A percentile compares a stretch with the other conserved stretches of the same genome.
These are phyloP conservation scores for Cystobasidium ongulense DNA, from an alignment of 768 basidiomycete species.

Conservation along the genomic window DNA sequence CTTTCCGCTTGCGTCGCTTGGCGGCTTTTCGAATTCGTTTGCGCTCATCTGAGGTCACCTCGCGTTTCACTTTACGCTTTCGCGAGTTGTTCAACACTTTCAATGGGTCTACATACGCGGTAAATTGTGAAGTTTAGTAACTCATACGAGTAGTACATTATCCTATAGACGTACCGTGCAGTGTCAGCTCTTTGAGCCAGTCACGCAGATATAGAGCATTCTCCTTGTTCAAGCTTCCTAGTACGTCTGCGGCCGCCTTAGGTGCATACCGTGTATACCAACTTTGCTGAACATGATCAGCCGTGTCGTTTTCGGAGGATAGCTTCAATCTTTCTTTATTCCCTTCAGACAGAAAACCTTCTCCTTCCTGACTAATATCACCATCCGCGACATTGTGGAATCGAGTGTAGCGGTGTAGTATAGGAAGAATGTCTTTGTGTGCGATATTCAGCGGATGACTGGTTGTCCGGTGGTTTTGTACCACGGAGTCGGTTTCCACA, in stretches of 20 bases:
- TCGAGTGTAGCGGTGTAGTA: background rate
- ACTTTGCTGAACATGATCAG: conserved; percentile 44
- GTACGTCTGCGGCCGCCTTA: conserved; percentile 60
- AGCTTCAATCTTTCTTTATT: too few relatives aligned
- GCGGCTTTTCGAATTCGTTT: conserved; percentile 25
- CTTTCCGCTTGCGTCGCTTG: conserved; percentile 34
- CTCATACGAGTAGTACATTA: too few relatives aligned
- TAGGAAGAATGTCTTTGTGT: background rate
- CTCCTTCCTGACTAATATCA: background rate
- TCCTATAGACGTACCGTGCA: background rate
- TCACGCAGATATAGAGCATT: conserved; percentile 64
- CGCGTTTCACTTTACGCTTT: conserved; percentile 27
- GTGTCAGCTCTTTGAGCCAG: conserved; percentile 55
- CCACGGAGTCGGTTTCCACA: background rate
- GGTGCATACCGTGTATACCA: conserved; percentile 76
- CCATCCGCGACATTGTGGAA: background rate
- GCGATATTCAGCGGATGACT: background rate
- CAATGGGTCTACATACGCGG: background rate
- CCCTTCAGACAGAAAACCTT: too few relatives aligned
- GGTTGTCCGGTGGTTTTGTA: background rate
- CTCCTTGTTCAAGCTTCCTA: conserved; percentile 60
- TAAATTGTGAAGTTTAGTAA: too few relatives aligned
- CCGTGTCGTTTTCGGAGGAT: background rate
- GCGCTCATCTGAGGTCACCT: conserved; percentile 29
- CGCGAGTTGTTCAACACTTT: background rate